These are phyloP conservation scores for Cutaneotrichosporon sp. DNA, from an alignment of 1,284 basidiomycete species.

Conservation along the genomic window DNA sequence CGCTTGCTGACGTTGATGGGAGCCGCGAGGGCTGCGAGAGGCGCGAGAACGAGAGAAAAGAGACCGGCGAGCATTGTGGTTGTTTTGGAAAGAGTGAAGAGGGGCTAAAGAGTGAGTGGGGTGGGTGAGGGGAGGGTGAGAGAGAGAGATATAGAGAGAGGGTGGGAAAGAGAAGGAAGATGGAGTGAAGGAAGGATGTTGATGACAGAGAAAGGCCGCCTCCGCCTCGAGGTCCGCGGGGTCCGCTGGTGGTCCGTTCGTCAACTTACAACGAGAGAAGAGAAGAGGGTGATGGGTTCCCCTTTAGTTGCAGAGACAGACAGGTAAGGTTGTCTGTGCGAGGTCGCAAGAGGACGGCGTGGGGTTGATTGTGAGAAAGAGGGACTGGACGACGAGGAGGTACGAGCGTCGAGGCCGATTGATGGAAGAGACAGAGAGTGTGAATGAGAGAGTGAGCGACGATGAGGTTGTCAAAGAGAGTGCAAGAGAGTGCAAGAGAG, in stretches of 20 bases:
- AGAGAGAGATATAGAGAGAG: neutral
- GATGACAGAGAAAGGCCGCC: too few relatives aligned
- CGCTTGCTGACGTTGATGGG: conserved; percentile 11
- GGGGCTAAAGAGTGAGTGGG: neutral
- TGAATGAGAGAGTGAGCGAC: neutral
- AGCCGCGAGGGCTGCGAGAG: conserved; percentile 1
- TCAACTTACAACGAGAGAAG: too few relatives aligned
- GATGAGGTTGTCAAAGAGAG: neutral
- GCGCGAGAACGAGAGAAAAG: conserved; percentile 1
- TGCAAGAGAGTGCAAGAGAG: neutral
- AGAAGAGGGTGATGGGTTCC: too few relatives aligned
- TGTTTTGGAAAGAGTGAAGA: neutral
- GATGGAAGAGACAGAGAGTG: neutral
- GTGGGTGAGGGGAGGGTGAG: neutral
- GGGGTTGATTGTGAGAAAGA: neutral
- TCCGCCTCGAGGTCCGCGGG: too few relatives aligned
- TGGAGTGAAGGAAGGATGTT: too few relatives aligned
- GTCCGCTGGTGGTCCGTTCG: too few relatives aligned
- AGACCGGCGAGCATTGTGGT: neutral
- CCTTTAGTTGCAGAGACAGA: too few relatives aligned
- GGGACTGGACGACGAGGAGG: too few relatives aligned
- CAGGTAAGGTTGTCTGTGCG: neutral
- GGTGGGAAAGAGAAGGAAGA: neutral
- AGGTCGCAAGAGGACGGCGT: neutral
- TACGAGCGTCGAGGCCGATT: too few relatives aligned